A percentile compares a stretch with the other conserved stretches of the same genome.
phyloP scores from a whole-genome alignment of 805 yeast species.

The Saturnispora quitensis region DNA sequence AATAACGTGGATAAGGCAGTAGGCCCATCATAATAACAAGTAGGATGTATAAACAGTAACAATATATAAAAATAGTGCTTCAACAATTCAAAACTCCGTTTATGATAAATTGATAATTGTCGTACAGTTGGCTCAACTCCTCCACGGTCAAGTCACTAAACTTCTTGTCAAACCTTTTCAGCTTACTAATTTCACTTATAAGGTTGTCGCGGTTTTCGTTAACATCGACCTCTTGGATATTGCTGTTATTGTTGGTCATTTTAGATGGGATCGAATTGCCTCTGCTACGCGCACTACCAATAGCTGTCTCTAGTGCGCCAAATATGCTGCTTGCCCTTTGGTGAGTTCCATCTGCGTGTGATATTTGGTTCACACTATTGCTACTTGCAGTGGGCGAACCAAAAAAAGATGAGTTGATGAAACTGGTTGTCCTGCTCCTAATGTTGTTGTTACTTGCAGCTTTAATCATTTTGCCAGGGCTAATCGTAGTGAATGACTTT shows the following conservation, averaged over 20 bases:
- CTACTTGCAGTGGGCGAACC: conserved; percentile 9
- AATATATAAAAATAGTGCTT: not conserved
- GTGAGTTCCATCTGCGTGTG: not conserved
- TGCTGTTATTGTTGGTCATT: not conserved
- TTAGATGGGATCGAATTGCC: conserved; percentile 17
- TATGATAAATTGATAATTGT: conserved; percentile 21
- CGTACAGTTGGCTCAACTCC: conserved; percentile 23
- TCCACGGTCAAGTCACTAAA: conserved; percentile 24
- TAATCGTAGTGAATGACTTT: not conserved
- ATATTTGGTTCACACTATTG: not conserved
- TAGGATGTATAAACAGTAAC: not conserved
- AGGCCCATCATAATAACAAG: not conserved
- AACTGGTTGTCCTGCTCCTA: conserved; percentile 27
- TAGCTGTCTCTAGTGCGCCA: conserved; percentile 26
- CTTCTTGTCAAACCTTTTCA: conserved; percentile 17
- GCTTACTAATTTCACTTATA: not conserved
- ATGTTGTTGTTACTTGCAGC: conserved; percentile 10
- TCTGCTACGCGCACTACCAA: conserved; percentile 27
- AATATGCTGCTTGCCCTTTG: conserved; percentile 11
- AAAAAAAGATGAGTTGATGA: conserved; percentile 20
- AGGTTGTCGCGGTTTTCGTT: not conserved
- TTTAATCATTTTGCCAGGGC: conserved; percentile 1
- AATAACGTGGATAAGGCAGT: not conserved
- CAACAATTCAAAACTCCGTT: not conserved
- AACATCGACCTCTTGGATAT: conserved; percentile 7